A percentile compares a stretch with the other conserved stretches of the same genome.
phyloP scores from a whole-genome alignment of 106 monocot genomes.

The Gastrodia elata region DNA sequence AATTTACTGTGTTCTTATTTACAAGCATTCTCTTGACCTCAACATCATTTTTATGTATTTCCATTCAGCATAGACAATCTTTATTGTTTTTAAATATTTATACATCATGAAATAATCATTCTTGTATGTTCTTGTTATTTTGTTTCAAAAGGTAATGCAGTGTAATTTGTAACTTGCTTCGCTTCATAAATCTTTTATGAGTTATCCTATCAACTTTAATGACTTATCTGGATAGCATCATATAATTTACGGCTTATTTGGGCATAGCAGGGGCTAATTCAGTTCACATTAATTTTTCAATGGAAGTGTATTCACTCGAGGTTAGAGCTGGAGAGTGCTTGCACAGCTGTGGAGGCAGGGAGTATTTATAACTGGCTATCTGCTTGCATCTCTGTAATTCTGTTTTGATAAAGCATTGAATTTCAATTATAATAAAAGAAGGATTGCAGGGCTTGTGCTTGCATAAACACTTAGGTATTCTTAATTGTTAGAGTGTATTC shows the following conservation, averaged over 20 bases:
- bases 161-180: not conserved
- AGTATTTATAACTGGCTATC: too few relatives aligned
- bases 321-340: too few relatives aligned
- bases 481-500: not conserved
- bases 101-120: not conserved
- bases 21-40: not conserved
- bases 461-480: not conserved
- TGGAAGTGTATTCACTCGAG: too few relatives aligned
- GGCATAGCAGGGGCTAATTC: not conserved
- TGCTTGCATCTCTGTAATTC: not conserved
- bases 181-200: not conserved
- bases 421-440: not conserved
- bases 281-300: not conserved
- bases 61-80: not conserved
- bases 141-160: not conserved
- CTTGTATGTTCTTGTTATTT: not conserved
- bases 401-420: not conserved
- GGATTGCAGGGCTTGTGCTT: not conserved
- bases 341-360: not conserved
- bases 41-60: not conserved
- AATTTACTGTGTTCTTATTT: not conserved
- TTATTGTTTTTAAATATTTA: not conserved
- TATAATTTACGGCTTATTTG: not conserved
- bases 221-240: not conserved
- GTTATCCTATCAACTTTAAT: not conserved